Evolutionary conservation across 2,329 filamentous ascomycete genomes (phyloP).

Genomic region (Periconia macrospinosa): DNA sequence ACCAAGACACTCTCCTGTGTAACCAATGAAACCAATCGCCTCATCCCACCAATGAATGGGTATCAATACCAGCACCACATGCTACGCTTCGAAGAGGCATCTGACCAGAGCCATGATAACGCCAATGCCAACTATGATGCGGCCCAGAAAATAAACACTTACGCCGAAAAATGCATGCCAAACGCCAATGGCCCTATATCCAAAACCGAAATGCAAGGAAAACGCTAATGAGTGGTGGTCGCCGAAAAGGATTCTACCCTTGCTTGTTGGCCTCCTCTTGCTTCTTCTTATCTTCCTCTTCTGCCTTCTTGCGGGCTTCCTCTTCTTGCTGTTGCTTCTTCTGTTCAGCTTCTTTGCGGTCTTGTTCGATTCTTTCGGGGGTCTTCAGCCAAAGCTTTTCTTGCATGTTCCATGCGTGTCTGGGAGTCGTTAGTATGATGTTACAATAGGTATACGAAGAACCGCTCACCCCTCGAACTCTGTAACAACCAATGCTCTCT

Average conservation of each 20-base stretch:
- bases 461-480: conserved; percentile 62
- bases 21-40: neutral
- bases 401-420: conserved; percentile 63
- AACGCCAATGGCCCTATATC: conserved; percentile 7
- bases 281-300: conserved; percentile 12
- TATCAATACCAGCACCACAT: conserved; percentile 18
- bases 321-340: conserved; percentile 17
- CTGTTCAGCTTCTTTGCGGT: conserved; percentile 16
- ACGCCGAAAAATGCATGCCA: conserved; percentile 13
- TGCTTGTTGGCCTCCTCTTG: conserved; percentile 8
- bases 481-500: conserved; percentile 62
- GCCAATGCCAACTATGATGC: neutral
- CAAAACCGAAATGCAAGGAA: neutral
- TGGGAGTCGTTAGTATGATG: conserved; percentile 31
- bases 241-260: conserved; percentile 15
- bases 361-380: conserved; percentile 15
- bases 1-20: neutral
- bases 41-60: conserved; percentile 6
- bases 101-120: neutral
- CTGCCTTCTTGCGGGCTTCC: conserved; percentile 3
- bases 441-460: neutral
- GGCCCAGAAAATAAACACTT: neutral
- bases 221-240: neutral
- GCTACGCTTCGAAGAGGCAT: neutral
- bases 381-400: conserved; percentile 62